phyloP scores from a whole-genome alignment of 2,329 filamentous ascomycete genomes.

The Lithohypha guttulata region DNA sequence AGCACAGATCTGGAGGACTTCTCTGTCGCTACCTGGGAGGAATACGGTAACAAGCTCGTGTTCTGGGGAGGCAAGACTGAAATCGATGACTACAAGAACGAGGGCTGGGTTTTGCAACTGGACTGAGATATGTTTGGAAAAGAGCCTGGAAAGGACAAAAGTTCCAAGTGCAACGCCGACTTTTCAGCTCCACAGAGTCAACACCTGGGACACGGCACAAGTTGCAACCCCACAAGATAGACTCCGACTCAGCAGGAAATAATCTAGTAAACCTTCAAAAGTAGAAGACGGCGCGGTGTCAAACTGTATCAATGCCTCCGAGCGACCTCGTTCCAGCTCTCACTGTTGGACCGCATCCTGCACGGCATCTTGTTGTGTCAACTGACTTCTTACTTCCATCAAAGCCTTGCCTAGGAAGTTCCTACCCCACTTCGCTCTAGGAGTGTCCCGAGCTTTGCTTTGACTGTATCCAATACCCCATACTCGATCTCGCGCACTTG shows the following conservation, averaged over 20 bases:
- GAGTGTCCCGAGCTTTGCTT: conserved; percentile 23
- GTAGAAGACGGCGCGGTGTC: not conserved
- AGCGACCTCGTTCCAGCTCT: too few species aligned
- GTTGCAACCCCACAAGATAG: too few species aligned
- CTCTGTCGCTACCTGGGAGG: conserved; percentile 10
- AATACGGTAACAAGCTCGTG: conserved; percentile 12
- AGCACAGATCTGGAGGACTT: conserved; percentile 10
- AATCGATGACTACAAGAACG: conserved; percentile 3
- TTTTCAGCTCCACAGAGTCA: too few species aligned
- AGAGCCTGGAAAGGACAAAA: not conserved
- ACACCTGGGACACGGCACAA: too few species aligned
- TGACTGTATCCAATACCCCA: conserved; percentile 28
- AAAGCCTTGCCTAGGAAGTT: conserved; percentile 27
- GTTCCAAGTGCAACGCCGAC: not conserved
- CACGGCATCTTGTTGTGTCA: conserved; percentile 16
- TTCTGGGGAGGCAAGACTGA: conserved; percentile 13
- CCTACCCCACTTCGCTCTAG: conserved; percentile 25
- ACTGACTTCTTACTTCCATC: conserved; percentile 26
- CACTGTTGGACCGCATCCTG: not conserved
- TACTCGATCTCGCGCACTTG: conserved; percentile 27
- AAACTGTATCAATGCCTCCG: too few species aligned
- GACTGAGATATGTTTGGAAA: not conserved
- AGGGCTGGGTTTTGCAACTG: conserved; percentile 11
- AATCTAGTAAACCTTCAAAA: too few species aligned
- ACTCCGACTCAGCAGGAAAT: too few species aligned